phyloP scores from a whole-genome alignment of 1,139 yeast species.

The Taphrina pruni region DNA sequence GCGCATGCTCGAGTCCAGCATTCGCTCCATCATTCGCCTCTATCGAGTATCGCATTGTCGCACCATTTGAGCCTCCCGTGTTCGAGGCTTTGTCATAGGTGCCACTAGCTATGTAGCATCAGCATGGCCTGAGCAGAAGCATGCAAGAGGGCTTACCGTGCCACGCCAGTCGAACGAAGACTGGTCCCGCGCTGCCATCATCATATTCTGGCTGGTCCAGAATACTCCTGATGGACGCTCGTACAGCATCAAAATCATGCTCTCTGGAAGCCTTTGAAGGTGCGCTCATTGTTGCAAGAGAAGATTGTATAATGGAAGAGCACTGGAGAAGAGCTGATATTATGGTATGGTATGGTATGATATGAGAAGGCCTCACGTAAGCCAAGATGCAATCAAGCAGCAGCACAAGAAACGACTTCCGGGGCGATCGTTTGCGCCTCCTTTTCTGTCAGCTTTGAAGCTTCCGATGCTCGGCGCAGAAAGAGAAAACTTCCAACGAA shows the following conservation, averaged over 20 bases:
- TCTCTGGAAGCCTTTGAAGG: constrained; percentile 33
- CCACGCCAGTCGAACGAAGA: constrained; percentile 75
- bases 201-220: constrained; percentile 75
- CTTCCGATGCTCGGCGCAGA: background rate
- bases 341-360: no score
- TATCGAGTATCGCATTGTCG: constrained; percentile 66
- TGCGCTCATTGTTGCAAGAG: constrained; percentile 8
- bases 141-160: constrained; percentile 55
- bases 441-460: constrained; percentile 4
- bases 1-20: constrained; percentile 69
- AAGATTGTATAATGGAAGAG: background rate
- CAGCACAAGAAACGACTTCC: background rate
- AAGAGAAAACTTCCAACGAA: no score
- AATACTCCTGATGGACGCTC: constrained; percentile 78
- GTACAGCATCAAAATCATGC: constrained; percentile 55
- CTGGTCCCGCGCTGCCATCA: constrained; percentile 73
- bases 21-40: constrained; percentile 57
- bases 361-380: background rate
- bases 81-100: constrained; percentile 65
- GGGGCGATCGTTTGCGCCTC: constrained; percentile 13
- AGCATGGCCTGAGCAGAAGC: background rate
- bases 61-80: constrained; percentile 82
- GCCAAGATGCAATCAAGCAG: background rate
- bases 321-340: no score
- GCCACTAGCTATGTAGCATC: constrained; percentile 53